These are phyloP conservation scores for Calonectria ilicicola DNA, from an alignment of 2,329 filamentous ascomycete species.

Conservation along the genomic window DNA sequence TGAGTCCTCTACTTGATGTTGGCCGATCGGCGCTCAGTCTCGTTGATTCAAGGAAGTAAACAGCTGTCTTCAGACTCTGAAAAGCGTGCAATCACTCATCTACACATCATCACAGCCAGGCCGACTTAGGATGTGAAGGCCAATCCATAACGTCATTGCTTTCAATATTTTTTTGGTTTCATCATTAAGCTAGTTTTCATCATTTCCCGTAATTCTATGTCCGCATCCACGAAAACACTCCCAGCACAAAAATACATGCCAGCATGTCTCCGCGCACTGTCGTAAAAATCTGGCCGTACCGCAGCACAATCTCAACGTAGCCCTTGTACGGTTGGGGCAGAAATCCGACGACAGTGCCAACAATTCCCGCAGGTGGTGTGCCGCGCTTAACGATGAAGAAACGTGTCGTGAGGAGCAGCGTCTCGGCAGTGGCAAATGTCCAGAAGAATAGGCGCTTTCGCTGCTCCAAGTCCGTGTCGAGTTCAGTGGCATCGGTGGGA, in stretches of 20 bases:
- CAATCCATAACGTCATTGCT: slow-evolving; percentile 11
- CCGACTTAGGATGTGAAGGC: neutral
- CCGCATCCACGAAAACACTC: slow-evolving; percentile 62
- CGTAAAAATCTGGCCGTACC: slow-evolving; percentile 78
- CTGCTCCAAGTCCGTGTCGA: slow-evolving; percentile 47
- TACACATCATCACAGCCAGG: neutral
- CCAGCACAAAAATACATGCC: slow-evolving; percentile 81
- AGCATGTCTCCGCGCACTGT: slow-evolving; percentile 81
- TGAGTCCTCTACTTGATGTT: neutral
- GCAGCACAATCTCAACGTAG: slow-evolving; percentile 70
- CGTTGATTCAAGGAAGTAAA: too few relatives aligned
- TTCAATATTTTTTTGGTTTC: neutral
- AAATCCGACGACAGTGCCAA: slow-evolving; percentile 73
- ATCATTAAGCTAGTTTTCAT: slow-evolving; percentile 11
- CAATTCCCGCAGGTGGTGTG: slow-evolving; percentile 68
- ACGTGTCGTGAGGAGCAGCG: slow-evolving; percentile 76
- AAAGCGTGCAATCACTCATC: neutral
- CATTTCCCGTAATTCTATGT: slow-evolving; percentile 29
- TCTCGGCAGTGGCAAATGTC: slow-evolving; percentile 83
- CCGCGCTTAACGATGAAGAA: slow-evolving; percentile 76
- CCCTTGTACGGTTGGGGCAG: slow-evolving; percentile 73
- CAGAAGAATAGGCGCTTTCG: slow-evolving; percentile 71
- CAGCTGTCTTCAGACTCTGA: too few relatives aligned
- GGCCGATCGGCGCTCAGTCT: neutral
- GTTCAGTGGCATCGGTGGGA: slow-evolving; percentile 37